Base-by-base conservation (phyloP, 1,284 basidiomycete species). In the Austroboletus niveus region DNA sequence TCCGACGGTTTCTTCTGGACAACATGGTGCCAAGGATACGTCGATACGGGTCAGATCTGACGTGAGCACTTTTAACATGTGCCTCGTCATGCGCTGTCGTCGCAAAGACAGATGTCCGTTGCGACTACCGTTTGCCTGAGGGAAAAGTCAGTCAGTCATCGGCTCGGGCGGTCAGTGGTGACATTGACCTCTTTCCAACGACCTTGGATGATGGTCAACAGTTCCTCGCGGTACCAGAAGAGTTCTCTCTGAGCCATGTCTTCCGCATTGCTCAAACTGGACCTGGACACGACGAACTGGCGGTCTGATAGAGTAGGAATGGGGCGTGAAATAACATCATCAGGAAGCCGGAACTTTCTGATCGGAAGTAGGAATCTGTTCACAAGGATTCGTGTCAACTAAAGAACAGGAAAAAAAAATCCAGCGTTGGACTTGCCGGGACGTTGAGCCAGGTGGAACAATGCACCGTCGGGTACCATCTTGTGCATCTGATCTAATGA, bases 171-270 rank as follows among this genome's bases (percentile, higher is more conserved):
- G 14, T 8, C 5, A 40, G 17, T 36, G 8, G 47, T 14, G 47
- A 51, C 31, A 39, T 51, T 56, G 54, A 91, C 92, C 79, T 98
- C 94, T 61, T 79, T 81, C 95, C 95, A 98, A 12, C 73, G 75
- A 9, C 87, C 87, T 17, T 71, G 74, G 7, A 97, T 68, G 41
- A 74, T 72, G 40, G 80, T 79, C 60, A 97, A 81, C 11, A 98
- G 72, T 56, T 87, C 83, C 66, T 98, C 91, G 30, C 94, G 80
- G 65, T 94, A 95, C 96, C 95, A 98, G 72, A 98, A 98, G 14
- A 94, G 68, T 62, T 92, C 87, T 34, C 85, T 77, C 60, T 89
- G 85, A 9, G 75, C 65, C 36, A 72, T 75, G 55, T 86, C 78
- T 60, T 92, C 86, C 40, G 71, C 71, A 5, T 72, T 66, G 1